These are phyloP conservation scores for Plectosphaerella plurivora DNA, from an alignment of 2,329 filamentous ascomycete genomes.

Conservation along the genomic window DNA sequence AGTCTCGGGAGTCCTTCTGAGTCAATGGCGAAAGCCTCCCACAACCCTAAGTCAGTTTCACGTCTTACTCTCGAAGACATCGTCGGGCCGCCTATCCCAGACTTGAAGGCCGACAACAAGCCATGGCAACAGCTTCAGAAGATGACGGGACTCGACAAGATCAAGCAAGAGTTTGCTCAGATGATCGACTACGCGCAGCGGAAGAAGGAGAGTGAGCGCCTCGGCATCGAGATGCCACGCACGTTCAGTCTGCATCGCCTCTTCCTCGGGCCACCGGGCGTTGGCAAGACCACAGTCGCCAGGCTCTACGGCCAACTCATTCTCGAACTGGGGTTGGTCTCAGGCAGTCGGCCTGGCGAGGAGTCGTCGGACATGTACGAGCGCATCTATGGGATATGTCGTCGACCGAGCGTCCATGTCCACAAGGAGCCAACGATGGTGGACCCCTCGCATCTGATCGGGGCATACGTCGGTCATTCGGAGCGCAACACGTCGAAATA, in stretches of 20 bases:
- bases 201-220: constrained; percentile 54
- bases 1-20: too few species aligned
- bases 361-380: too few species aligned
- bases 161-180: constrained; percentile 47
- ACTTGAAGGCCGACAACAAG: constrained; percentile 34
- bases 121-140: constrained; percentile 49
- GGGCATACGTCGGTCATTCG: constrained; percentile 46
- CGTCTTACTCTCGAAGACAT: constrained; percentile 49
- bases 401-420: too few species aligned
- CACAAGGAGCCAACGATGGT: constrained; percentile 43
- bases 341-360: constrained; percentile 40
- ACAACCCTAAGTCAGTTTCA: too few species aligned
- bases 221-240: constrained; percentile 40
- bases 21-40: too few species aligned
- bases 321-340: constrained; percentile 53
- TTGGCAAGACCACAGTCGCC: constrained; percentile 60
- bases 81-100: constrained; percentile 50
- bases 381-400: too few species aligned
- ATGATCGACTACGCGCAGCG: constrained; percentile 44
- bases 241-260: constrained; percentile 51
- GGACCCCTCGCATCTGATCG: constrained; percentile 57
- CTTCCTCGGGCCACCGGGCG: constrained; percentile 58
- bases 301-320: constrained; percentile 59
- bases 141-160: constrained; percentile 46
- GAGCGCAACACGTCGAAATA: constrained; percentile 56